A percentile compares a stretch with the other conserved stretches of the same genome.
phyloP scores from a whole-genome alignment of 129 eudicot genomes.

The Solidago caesia region DNA sequence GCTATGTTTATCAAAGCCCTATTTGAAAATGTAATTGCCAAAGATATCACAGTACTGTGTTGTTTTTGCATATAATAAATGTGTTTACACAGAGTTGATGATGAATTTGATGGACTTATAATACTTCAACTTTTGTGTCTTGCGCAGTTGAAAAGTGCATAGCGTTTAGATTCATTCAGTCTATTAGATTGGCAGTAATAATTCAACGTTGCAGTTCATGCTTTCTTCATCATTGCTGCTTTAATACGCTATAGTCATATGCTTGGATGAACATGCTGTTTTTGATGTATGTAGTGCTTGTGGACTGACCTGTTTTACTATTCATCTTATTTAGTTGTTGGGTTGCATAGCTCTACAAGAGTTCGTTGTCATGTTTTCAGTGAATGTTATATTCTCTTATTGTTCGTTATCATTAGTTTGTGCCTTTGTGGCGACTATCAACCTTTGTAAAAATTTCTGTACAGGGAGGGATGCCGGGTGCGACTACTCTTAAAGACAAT shows the following conservation, averaged over 20 bases:
- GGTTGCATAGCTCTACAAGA: too few relatives aligned
- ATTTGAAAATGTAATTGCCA: neutral
- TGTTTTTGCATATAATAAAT: too few relatives aligned
- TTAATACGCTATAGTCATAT: conserved; percentile 2
- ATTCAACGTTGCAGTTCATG: neutral
- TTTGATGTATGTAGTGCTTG: neutral
- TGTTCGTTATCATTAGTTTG: conserved; percentile 2
- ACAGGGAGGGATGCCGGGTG: conserved; percentile 93
- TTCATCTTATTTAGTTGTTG: neutral
- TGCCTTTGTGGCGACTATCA: neutral
- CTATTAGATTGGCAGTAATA: neutral
- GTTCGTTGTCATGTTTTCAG: neutral
- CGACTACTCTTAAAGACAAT: conserved; percentile 65
- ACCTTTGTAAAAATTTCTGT: neutral
- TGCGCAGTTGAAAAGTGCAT: neutral
- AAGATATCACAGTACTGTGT: too few relatives aligned
- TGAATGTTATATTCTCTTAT: neutral
- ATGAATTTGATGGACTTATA: neutral
- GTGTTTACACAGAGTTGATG: neutral
- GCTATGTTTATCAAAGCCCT: too few relatives aligned
- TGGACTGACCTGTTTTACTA: neutral
- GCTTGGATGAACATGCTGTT: neutral
- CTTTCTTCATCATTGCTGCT: conserved; percentile 9
- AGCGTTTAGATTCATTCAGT: neutral
- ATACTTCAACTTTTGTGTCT: neutral